Percentiles rank a stretch among this genome's conserved stretches.
phyloP scores from a whole-genome alignment of 768 basidiomycete genomes.

The Mycena rebaudengoi region DNA sequence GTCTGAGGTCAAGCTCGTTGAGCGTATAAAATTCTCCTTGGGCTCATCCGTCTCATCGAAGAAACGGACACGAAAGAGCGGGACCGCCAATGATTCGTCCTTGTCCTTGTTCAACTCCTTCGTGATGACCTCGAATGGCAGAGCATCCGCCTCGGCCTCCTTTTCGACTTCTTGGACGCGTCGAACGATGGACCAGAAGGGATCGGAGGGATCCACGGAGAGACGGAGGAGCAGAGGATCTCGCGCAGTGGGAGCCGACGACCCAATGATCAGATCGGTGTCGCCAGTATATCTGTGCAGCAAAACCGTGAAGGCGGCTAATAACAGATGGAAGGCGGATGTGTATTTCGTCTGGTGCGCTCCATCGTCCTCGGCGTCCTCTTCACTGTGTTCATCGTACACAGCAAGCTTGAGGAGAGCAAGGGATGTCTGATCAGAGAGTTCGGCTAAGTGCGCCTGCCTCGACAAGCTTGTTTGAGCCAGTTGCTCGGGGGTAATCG shows the following conservation, averaged over 20 bases:
- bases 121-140: slow-evolving; percentile 83
- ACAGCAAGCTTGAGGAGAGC: slow-evolving; percentile 85
- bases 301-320: slow-evolving; percentile 91
- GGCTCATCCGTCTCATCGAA: slow-evolving; percentile 89
- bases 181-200: slow-evolving; percentile 88
- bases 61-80: slow-evolving; percentile 94
- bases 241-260: slow-evolving; percentile 77
- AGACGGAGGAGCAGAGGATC: slow-evolving; percentile 88
- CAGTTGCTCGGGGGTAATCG: slow-evolving; percentile 89
- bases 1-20: slow-evolving; percentile 89
- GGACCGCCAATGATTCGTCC: slow-evolving; percentile 66
- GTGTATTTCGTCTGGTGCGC: slow-evolving; percentile 54
- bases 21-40: slow-evolving; percentile 77
- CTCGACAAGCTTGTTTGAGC: slow-evolving; percentile 82
- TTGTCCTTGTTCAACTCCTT: slow-evolving; percentile 72
- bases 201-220: slow-evolving; percentile 83
- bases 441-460: slow-evolving; percentile 76
- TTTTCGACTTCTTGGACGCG: slow-evolving; percentile 85
- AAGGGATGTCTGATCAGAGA: slow-evolving; percentile 79
- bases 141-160: slow-evolving; percentile 81
- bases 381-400: slow-evolving; percentile 63
- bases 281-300: slow-evolving; percentile 96
- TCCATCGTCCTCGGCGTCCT: slow-evolving; percentile 58
- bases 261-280: slow-evolving; percentile 91
- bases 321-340: slow-evolving; percentile 89